Evolutionary conservation across 768 basidiomycete species (phyloP), one percentile per base, ranked within the genome.

Genomic region (Trametes maxima): DNA sequence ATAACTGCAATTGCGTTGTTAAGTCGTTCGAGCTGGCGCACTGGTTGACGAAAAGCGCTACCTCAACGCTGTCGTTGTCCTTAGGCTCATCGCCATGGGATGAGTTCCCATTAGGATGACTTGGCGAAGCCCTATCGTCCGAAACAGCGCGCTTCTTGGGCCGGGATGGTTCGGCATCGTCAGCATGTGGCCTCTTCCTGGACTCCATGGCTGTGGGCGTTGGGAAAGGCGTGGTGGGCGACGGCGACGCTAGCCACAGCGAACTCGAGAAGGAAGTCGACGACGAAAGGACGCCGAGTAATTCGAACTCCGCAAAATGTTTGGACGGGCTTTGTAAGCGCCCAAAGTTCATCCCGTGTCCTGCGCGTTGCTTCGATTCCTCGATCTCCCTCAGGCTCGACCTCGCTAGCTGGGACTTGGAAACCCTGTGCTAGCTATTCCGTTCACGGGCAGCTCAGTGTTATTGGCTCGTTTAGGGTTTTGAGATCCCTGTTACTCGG

Each of bases 131-230:
- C 47, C 62, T 62, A 33, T 65, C 64, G 56, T 65, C 65, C 52
- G 68, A 67, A 22, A 68, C 61, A 24, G 68, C 69, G 46, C 70
- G 65, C 62, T 73, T 73, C 68, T 73, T 73, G n/a, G 70, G 48
- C 19, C 57, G 63, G 19, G 59, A 54, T 39, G 45, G 42, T 11
- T 73, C 70, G 22, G 39, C 62, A 37, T 71, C 70, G 21, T 73
- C 69, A 13, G 62, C 57, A 39, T 69, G 69, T 43, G 70, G 64
- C 50, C 72, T 44, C 62, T 73, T 73, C 49, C 65, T 64, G 7
- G 67, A 64, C 53, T 72, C 70, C 69, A 72, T 70, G 40, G 48
- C 37, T 47, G 35, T 19, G 39, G 10, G 47, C 10, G 21, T 42
- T 11, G 19, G 48, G 35, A 44, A 49, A 44, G 36, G 50, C 51